Evolutionary conservation across 345 rosid species (phyloP).

Genomic region (thale cress (Arabidopsis thaliana)): DNA sequence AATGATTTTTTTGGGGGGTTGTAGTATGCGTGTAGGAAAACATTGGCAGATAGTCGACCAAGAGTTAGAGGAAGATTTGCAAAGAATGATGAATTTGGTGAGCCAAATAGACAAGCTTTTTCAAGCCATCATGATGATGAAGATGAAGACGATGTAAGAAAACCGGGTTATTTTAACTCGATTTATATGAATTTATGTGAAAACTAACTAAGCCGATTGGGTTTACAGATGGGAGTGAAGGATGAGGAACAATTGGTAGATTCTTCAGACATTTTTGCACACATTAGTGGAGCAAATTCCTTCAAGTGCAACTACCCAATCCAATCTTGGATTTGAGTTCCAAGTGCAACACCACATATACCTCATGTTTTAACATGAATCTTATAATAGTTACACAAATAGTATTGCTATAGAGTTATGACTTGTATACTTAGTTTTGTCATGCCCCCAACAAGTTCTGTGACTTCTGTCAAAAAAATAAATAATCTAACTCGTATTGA

Average conservation of each 20-base stretch:
- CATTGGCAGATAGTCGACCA: conserved; percentile 92
- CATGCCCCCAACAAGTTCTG: neutral
- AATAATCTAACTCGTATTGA: neutral
- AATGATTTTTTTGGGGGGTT: neutral
- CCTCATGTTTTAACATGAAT: conserved; percentile 31
- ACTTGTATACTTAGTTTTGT: conserved; percentile 3
- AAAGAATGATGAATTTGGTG: conserved; percentile 80
- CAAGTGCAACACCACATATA: conserved; percentile 4
- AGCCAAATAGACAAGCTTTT: conserved; percentile 52
- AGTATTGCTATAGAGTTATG: conserved; percentile 35
- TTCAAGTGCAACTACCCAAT: conserved; percentile 86
- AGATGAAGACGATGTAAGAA: conserved; percentile 72
- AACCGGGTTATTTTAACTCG: neutral
- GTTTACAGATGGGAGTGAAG: conserved; percentile 66
- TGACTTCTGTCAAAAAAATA: neutral
- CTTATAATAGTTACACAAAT: conserved; percentile 12
- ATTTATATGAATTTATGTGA: neutral
- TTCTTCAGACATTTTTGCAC: conserved; percentile 84
- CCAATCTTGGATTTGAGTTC: conserved; percentile 80
- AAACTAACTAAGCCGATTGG: neutral
- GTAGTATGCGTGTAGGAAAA: conserved; percentile 94
- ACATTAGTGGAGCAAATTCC: conserved; percentile 80
- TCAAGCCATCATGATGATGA: conserved; percentile 76
- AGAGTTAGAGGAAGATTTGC: conserved; percentile 96
- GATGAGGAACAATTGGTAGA: conserved; percentile 75